These are phyloP conservation scores for Rubia balearica DNA, from an alignment of 305 asterid genomes.

Conservation along the genomic window DNA sequence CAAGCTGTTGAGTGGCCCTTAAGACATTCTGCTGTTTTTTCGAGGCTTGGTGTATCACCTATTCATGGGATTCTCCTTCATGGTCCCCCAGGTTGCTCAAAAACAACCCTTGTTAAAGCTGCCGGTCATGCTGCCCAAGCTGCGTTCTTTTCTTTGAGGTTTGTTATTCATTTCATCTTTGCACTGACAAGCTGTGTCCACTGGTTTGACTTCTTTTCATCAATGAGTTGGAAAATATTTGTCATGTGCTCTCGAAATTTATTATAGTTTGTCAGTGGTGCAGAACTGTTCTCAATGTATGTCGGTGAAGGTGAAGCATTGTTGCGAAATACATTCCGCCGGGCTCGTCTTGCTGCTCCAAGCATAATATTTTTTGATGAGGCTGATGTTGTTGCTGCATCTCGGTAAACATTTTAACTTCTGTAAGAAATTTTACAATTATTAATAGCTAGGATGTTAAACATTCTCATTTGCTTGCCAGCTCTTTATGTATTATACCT, in stretches of 20 bases:
- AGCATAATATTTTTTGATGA: constrained; percentile 95
- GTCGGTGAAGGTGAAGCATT: constrained; percentile 99
- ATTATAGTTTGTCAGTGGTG: constrained; percentile 53
- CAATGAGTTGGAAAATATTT: not conserved
- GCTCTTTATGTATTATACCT: not conserved
- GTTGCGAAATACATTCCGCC: constrained; percentile 73
- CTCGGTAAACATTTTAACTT: constrained; percentile 37
- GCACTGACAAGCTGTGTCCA: not conserved
- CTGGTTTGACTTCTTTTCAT: too few relatives aligned
- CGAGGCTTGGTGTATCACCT: constrained; percentile 76
- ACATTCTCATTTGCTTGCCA: not conserved
- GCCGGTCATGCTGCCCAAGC: constrained; percentile 95
- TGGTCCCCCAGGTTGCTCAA: constrained; percentile 99
- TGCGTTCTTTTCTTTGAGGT: constrained; percentile 94
- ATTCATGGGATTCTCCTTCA: constrained; percentile 84
- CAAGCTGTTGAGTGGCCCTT: constrained; percentile 99
- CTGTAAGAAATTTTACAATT: not conserved
- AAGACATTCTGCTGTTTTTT: constrained; percentile 61
- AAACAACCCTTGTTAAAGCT: constrained; percentile 95
- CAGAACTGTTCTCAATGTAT: constrained; percentile 86
- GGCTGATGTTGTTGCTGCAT: constrained; percentile 86
- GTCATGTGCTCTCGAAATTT: constrained; percentile 10
- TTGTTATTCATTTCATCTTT: constrained; percentile 14
- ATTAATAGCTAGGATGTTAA: not conserved
- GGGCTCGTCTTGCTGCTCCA: constrained; percentile 95